These are phyloP conservation scores for Candida endomychidarum DNA, from an alignment of 805 yeast species.

Conservation along the genomic window DNA sequence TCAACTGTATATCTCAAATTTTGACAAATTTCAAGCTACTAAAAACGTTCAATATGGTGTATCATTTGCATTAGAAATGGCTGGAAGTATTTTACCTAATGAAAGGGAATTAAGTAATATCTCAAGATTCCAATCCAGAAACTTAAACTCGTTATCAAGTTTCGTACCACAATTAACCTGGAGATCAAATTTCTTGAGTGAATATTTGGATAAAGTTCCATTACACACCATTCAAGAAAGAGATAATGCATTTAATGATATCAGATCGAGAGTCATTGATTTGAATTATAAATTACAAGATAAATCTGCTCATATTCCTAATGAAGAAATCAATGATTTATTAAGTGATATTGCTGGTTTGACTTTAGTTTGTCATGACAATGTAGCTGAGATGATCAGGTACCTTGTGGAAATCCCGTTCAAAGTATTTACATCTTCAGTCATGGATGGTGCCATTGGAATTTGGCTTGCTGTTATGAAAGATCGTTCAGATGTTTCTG, in stretches of 20 bases:
- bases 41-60: slow-evolving; percentile 68
- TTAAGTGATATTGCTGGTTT: slow-evolving; percentile 47
- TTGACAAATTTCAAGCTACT: slow-evolving; percentile 27
- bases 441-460: slow-evolving; percentile 65
- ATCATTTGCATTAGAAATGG: slow-evolving; percentile 88
- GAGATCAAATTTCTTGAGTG: slow-evolving; percentile 49
- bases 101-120: slow-evolving; percentile 65
- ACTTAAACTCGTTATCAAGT: slow-evolving; percentile 62
- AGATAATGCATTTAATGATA: slow-evolving; percentile 26
- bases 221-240: slow-evolving; percentile 26
- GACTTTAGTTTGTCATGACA: slow-evolving; percentile 29
- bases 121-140: slow-evolving; percentile 33
- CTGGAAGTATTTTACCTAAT: slow-evolving; percentile 64
- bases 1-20: slow-evolving; percentile 66
- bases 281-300: slow-evolving; percentile 13
- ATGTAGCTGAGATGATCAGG: slow-evolving; percentile 48
- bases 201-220: slow-evolving; percentile 29
- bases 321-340: slow-evolving; percentile 36
- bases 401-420: slow-evolving; percentile 72
- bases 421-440: slow-evolving; percentile 53
- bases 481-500: slow-evolving; percentile 49
- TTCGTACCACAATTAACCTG: slow-evolving; percentile 77
- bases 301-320: slow-evolving; percentile 14
- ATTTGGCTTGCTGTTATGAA: slow-evolving; percentile 80
- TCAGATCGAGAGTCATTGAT: slow-evolving; percentile 26